A percentile compares a stretch with the other conserved stretches of the same genome.
phyloP scores from a whole-genome alignment of 176 grass and related monocot species.

The Microstegium vimineum region DNA sequence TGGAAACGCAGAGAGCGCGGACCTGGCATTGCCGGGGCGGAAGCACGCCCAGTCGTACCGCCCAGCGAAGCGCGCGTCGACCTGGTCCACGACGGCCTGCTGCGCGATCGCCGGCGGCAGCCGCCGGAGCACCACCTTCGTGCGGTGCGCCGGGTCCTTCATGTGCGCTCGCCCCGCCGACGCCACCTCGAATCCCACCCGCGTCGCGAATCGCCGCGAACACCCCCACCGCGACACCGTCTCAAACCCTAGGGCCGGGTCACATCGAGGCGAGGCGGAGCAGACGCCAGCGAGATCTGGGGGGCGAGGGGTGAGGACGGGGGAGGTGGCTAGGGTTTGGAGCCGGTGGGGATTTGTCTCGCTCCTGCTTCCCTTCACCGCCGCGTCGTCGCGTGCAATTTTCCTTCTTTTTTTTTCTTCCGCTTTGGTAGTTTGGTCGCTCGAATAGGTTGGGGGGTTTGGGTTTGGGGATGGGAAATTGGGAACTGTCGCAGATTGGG shows the following conservation, averaged over 20 bases:
- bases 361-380: slow-evolving; percentile 19
- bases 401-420: neutral
- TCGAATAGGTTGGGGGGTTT: slow-evolving; percentile 19
- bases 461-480: slow-evolving; percentile 28
- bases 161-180: slow-evolving; percentile 41
- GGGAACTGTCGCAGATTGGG: slow-evolving; percentile 37
- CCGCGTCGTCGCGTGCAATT: slow-evolving; percentile 25
- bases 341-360: slow-evolving; percentile 12
- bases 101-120: slow-evolving; percentile 75
- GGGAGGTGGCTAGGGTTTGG: slow-evolving; percentile 38
- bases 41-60: slow-evolving; percentile 83
- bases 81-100: slow-evolving; percentile 76
- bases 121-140: slow-evolving; percentile 85
- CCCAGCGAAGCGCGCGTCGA: slow-evolving; percentile 71
- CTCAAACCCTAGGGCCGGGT: slow-evolving; percentile 42
- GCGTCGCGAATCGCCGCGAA: neutral
- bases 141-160: slow-evolving; percentile 73
- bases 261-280: slow-evolving; percentile 34
- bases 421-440: no score
- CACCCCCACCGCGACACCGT: neutral
- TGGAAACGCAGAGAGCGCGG: neutral
- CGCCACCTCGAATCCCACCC: neutral
- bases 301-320: neutral
- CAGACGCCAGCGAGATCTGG: slow-evolving; percentile 34
- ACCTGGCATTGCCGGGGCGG: slow-evolving; percentile 79